Base-by-base conservation (phyloP, 768 basidiomycete species). In the Pluteus cervinus region DNA sequence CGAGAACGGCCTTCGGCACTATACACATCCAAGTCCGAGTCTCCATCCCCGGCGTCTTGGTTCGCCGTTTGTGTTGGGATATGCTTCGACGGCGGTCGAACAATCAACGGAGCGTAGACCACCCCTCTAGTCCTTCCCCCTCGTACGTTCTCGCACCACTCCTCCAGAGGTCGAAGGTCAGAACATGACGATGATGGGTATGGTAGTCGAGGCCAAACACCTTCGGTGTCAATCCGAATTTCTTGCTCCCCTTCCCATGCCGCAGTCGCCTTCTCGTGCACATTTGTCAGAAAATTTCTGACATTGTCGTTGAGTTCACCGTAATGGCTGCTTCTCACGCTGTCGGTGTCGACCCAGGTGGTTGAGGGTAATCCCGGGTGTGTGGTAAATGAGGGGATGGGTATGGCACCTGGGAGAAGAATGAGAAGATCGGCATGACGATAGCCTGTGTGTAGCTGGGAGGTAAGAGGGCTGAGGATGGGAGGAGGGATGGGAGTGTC, bases 321-420 rank as follows among this genome's bases (percentile, higher is more conserved):
- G 12, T 52, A 56, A 43, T 86, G 76, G n/a, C n/a, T n/a, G n/a
- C n/a, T n/a, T 11, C 58, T 50, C 22, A 71, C 71, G 0, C 63
- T 60, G 5, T 51, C 47, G 6, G 61, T 51, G 47, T 81, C 67
- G 6, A 86, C 69, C 86, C 86, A 89, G 3, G 57, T 56, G 9
- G 71, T 62, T 0, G 85, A 70, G 2, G 85, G 85, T 8, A 87
- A 65, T 2, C 60, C 36, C 0, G 77, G 77, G 8, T 63, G 52
- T 14, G 54, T 33, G 4, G 66, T 55, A 54, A 89, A 87, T 0
- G 84, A 81, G 1, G 86, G 86, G 35, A 89, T 80, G 1, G 86
- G 86, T 30, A 89, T 85, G 26, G 66, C 60, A 7, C 85, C 86
- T 0, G 86, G 86, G 1, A 87, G 65, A 4, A 77, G 73, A 3